phyloP scores from a whole-genome alignment of 768 basidiomycete species.

The Trametopsis cervina region DNA sequence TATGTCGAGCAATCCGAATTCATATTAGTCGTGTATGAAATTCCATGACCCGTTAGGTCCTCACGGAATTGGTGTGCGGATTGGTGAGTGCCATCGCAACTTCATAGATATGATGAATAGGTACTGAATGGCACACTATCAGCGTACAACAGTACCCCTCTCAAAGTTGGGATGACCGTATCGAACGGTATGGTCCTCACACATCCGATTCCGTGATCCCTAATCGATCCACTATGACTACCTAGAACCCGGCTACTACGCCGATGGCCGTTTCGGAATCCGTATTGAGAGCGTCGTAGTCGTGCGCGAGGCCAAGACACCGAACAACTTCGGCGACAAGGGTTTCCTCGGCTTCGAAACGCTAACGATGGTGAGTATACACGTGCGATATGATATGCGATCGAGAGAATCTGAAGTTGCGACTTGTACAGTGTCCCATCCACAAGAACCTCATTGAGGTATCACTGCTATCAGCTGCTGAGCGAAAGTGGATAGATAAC shows the following conservation, averaged over 20 bases:
- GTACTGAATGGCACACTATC: too few species aligned
- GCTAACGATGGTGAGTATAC: slow-evolving; percentile 71
- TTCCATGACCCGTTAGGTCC: too few species aligned
- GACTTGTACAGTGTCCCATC: slow-evolving; percentile 59
- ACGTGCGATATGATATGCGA: too few species aligned
- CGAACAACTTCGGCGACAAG: slow-evolving; percentile 72
- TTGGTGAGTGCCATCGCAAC: slow-evolving; percentile 26
- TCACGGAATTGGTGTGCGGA: slow-evolving; percentile 54
- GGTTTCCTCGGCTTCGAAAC: slow-evolving; percentile 82
- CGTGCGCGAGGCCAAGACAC: slow-evolving; percentile 63
- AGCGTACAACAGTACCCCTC: slow-evolving; percentile 62
- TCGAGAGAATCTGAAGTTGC: too few species aligned
- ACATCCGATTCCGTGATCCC: not conserved
- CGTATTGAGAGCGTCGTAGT: slow-evolving; percentile 89
- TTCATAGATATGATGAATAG: too few species aligned
- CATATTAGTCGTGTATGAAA: too few species aligned
- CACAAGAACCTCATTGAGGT: slow-evolving; percentile 75
- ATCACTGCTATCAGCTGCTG: slow-evolving; percentile 52
- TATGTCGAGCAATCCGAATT: too few species aligned
- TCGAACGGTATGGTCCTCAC: slow-evolving; percentile 57
- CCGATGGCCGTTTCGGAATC: slow-evolving; percentile 86
- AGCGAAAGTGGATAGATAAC: slow-evolving; percentile 74
- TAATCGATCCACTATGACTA: not conserved
- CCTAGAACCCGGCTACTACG: slow-evolving; percentile 88
- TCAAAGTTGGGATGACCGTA: slow-evolving; percentile 85